These are phyloP conservation scores for Gyrodon lividus DNA, from an alignment of 768 basidiomycete species.

Conservation along the genomic window DNA sequence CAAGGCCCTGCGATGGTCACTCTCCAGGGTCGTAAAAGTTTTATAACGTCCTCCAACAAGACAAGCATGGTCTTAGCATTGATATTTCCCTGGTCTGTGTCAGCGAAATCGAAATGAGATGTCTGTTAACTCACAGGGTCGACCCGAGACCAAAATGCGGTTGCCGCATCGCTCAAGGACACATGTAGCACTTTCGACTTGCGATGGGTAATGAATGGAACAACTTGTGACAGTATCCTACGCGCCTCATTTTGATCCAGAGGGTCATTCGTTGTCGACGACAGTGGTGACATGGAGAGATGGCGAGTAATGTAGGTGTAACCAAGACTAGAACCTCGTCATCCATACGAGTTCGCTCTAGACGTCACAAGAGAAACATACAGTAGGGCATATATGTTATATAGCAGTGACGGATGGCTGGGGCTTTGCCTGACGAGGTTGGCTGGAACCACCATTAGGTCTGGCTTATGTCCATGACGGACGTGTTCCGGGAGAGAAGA, in stretches of 20 bases:
- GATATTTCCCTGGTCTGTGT: conserved; percentile 31
- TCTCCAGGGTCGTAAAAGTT: conserved; percentile 48
- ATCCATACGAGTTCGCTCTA: neutral
- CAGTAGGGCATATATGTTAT: conserved; percentile 70
- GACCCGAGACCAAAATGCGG: conserved; percentile 66
- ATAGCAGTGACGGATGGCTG: conserved; percentile 48
- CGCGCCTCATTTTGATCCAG: conserved; percentile 48
- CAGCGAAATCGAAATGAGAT: conserved; percentile 5
- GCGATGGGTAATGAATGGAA: conserved; percentile 65
- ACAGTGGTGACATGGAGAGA: conserved; percentile 58
- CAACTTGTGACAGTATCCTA: conserved; percentile 46
- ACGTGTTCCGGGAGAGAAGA: neutral
- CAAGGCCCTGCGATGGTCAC: conserved; percentile 15
- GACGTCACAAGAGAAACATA: conserved; percentile 36
- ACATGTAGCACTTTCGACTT: conserved; percentile 54
- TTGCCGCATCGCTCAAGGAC: conserved; percentile 51
- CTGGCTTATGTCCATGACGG: conserved; percentile 40
- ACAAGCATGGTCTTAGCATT: conserved; percentile 45
- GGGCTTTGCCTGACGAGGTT: conserved; percentile 41
- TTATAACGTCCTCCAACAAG: conserved; percentile 54
- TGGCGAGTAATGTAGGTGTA: conserved; percentile 69
- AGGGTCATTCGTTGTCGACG: conserved; percentile 37
- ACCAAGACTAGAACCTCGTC: conserved; percentile 46
- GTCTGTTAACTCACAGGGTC: conserved; percentile 31
- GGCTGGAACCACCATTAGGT: conserved; percentile 45